A percentile compares a stretch with the other conserved stretches of the same genome.
phyloP scores from a whole-genome alignment of 495 filamentous ascomycete species.

The Melanomma pulvis-pyrius region DNA sequence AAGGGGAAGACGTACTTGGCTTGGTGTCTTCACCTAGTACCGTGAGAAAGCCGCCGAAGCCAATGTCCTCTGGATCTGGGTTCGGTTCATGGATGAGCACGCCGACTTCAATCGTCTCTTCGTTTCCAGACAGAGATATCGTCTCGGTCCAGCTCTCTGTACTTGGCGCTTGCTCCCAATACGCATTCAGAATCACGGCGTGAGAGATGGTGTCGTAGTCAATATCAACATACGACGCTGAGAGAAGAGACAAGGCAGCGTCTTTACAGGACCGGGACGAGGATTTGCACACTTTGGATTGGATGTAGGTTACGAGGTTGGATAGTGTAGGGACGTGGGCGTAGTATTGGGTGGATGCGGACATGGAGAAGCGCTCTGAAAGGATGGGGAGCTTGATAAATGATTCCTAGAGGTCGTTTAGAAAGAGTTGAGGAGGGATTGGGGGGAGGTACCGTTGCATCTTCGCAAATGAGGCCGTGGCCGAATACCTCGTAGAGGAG shows the following conservation, averaged over 20 bases:
- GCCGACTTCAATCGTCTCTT: conserved; percentile 72
- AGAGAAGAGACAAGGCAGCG: conserved; percentile 45
- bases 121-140: conserved; percentile 47
- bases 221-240: conserved; percentile 70
- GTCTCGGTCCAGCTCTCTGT: conserved; percentile 55
- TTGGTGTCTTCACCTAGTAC: conserved; percentile 75
- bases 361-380: conserved; percentile 65
- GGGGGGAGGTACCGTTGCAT: conserved; percentile 2
- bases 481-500: conserved; percentile 66
- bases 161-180: conserved; percentile 57
- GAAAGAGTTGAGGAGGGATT: not conserved
- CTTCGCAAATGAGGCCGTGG: conserved; percentile 48
- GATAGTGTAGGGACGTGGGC: conserved; percentile 60
- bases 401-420: conserved; percentile 53
- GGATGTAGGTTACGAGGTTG: conserved; percentile 60
- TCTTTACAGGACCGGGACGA: conserved; percentile 5
- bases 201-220: conserved; percentile 75
- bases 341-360: conserved; percentile 71
- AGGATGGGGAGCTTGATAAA: conserved; percentile 67
- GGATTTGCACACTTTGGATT: conserved; percentile 57
- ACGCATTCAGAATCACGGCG: conserved; percentile 62
- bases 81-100: conserved; percentile 71
- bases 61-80: conserved; percentile 69
- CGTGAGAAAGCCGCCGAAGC: conserved; percentile 75
- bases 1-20: conserved; percentile 57